Conservation (phyloP, 2,329 filamentous ascomycete species). For the Stagonosporopsis vannaccii region DNA sequence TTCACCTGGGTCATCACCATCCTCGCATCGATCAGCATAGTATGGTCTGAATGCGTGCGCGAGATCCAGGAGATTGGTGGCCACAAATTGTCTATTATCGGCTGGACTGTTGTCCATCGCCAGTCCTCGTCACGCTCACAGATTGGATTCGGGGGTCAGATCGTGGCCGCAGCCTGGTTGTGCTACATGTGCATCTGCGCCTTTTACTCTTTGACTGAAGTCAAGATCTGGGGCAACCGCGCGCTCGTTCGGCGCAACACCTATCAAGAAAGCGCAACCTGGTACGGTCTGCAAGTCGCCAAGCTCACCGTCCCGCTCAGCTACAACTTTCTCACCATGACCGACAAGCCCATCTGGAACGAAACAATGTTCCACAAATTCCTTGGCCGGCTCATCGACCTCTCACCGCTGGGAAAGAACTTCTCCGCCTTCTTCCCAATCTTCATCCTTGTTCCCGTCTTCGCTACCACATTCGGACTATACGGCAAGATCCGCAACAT, state of each 20-base stretch:
- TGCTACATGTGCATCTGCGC: constrained; percentile 95
- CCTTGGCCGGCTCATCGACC: constrained; percentile 80
- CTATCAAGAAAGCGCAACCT: constrained; percentile 90
- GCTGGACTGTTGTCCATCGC: constrained; percentile 75
- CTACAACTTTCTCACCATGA: constrained; percentile 96
- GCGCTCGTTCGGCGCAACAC: constrained; percentile 91
- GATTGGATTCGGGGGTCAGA: constrained; percentile 85
- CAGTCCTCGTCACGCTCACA: constrained; percentile 74
- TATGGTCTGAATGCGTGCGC: constrained; percentile 95
- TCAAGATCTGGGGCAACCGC: constrained; percentile 96
- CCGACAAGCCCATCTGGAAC: constrained; percentile 74
- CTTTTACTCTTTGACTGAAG: constrained; percentile 84
- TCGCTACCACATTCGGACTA: constrained; percentile 85
- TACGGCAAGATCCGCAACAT: constrained; percentile 81
- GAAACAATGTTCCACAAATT: constrained; percentile 88
- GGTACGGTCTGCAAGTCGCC: constrained; percentile 93
- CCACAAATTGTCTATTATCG: constrained; percentile 75
- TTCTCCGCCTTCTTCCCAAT: constrained; percentile 91
- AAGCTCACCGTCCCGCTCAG: constrained; percentile 90
- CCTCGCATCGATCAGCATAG: constrained; percentile 78
- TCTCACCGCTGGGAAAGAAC: constrained; percentile 81
- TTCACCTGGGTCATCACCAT: constrained; percentile 71
- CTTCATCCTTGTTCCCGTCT: constrained; percentile 84
- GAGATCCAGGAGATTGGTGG: constrained; percentile 63
- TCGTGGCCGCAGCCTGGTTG: constrained; percentile 86